phyloP scores from a whole-genome alignment of 1,284 basidiomycete genomes.

The Ustilago vetiveriae region DNA sequence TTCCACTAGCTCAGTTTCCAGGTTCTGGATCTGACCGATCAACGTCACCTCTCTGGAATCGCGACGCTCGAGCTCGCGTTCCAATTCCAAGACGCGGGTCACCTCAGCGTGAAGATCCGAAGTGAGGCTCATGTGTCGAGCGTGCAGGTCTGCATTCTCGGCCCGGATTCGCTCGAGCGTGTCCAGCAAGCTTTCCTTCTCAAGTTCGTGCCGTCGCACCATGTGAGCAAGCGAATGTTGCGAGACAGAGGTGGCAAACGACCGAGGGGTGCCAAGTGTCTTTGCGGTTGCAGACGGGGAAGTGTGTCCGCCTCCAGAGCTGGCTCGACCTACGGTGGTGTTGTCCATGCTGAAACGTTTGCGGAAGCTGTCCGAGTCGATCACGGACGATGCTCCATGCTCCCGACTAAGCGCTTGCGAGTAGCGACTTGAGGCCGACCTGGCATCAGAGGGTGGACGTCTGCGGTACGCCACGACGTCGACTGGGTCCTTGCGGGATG shows the following conservation, averaged over 20 bases:
- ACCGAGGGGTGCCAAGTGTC: conserved; percentile 56
- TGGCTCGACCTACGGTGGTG: conserved; percentile 40
- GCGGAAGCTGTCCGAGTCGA: conserved; percentile 28
- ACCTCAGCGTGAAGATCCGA: conserved; percentile 58
- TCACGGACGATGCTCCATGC: conserved; percentile 22
- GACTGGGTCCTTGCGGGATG: conserved; percentile 3
- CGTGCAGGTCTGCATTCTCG: conserved; percentile 39
- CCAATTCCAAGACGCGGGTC: conserved; percentile 54
- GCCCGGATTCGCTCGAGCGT: conserved; percentile 47
- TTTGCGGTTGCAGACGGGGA: conserved; percentile 56
- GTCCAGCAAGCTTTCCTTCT: conserved; percentile 56
- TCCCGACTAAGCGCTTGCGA: conserved; percentile 39
- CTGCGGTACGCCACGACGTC: conserved; percentile 13
- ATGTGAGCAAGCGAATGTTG: conserved; percentile 42
- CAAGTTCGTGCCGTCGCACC: conserved; percentile 54
- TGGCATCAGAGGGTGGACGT: conserved; percentile 37
- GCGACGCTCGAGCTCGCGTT: conserved; percentile 52
- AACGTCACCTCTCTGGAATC: conserved; percentile 40
- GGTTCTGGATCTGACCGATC: conserved; percentile 35
- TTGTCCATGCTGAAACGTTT: conserved; percentile 47
- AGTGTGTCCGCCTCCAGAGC: conserved; percentile 51
- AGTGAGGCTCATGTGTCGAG: conserved; percentile 39
- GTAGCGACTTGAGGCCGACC: conserved; percentile 40
- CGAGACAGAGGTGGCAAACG: conserved; percentile 40
- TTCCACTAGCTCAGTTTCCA: conserved; percentile 44